Evolutionary conservation across 768 basidiomycete species (phyloP), one percentile per base, ranked within the genome.

Genomic region (Phlebiopsis gigantea): DNA sequence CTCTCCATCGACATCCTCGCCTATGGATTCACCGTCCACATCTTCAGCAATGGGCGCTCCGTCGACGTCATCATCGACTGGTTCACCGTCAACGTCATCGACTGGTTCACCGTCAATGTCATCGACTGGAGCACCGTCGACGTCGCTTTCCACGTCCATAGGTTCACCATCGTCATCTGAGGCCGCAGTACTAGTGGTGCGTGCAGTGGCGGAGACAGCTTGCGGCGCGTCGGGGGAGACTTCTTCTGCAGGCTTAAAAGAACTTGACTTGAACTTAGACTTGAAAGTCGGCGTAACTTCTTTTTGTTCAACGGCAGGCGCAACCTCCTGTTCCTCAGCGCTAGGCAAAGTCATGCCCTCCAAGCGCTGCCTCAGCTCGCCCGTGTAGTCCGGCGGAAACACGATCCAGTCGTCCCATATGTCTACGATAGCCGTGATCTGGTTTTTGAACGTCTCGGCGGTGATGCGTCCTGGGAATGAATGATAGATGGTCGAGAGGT

Each of bases 351-450:
- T 61, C 19, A 67, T 72, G 21, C 91, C 91, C 48, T 95, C 90
- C 48, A 98, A 77, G 55, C 93, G 77, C 53, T 71, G 72, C 24
- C 92, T 78, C 15, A 96, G 77, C 63, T 87, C 84, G 1, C 78
- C 66, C 0, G 90, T 94, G 65, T 89, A 90, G 54, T 95, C 90
- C 2, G 88, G 89, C 52, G 91, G 79, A 68, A 98, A 98, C 29
- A 98, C 90, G 57, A 98, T 95, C 94, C 95, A 96, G 68, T 97
- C 88, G 67, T 98, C 97, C 94, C 97, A 98, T 28, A 98, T 87
- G 65, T 98, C 95, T 5, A 98, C 79, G 17, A 98, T 84, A 7
- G 85, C 75, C 5, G 83, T 85, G 57, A 98, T 92, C 70, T 98
- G 93, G 62, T 87, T 88, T 74, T 90, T 95, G 79, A 98, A 99